These are phyloP conservation scores for Xylaria polymorpha DNA, from an alignment of 2,329 filamentous ascomycete genomes.

Conservation along the genomic window DNA sequence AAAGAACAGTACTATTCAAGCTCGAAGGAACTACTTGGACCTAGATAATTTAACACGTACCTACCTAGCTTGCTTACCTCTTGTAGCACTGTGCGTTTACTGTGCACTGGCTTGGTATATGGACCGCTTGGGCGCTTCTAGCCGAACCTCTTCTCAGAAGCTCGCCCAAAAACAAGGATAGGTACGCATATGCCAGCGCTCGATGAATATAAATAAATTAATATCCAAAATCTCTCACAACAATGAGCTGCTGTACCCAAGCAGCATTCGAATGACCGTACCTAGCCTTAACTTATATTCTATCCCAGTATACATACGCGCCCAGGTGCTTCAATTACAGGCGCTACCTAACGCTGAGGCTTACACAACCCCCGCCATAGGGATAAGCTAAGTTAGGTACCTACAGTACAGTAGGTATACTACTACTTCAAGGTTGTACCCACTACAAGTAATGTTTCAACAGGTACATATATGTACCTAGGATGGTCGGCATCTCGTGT, in stretches of 20 bases:
- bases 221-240: not conserved
- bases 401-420: not conserved
- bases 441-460: too few relatives aligned
- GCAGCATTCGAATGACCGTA: not conserved
- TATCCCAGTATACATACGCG: too few relatives aligned
- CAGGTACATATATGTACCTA: too few relatives aligned
- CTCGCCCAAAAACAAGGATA: not conserved
- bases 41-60: not conserved
- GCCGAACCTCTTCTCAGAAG: not conserved
- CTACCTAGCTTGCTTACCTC: too few relatives aligned
- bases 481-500: too few relatives aligned
- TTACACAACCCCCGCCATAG: not conserved
- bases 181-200: not conserved
- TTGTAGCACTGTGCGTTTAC: not conserved
- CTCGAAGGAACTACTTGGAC: not conserved
- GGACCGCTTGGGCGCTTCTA: conserved; percentile 1
- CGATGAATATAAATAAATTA: not conserved
- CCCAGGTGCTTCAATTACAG: not conserved
- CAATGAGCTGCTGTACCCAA: too few relatives aligned
- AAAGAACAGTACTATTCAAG: not conserved
- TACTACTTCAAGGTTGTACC: too few relatives aligned
- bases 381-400: not conserved
- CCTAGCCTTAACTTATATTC: not conserved
- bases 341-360: not conserved
- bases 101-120: not conserved